Evolutionary conservation across 2,329 filamentous ascomycete species (phyloP).

Genomic region (Aspergillaceae sp.): DNA sequence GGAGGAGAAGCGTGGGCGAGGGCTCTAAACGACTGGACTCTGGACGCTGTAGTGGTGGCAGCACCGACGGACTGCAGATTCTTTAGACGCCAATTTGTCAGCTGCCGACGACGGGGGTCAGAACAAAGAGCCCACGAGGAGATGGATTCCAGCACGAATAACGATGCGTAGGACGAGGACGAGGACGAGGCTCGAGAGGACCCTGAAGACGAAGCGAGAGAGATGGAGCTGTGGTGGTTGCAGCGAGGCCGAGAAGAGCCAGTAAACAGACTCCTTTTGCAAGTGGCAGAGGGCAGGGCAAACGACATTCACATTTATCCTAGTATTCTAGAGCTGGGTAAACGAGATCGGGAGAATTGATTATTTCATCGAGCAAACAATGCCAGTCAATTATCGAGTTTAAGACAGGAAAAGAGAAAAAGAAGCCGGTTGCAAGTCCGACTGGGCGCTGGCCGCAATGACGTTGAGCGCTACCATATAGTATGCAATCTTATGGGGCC

Average conservation of each 20-base stretch:
- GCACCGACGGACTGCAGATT: not conserved
- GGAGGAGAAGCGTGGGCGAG: slow-evolving; percentile 1
- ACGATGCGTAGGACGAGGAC: too few species aligned
- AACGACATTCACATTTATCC: slow-evolving; percentile 27
- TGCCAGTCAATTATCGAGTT: slow-evolving; percentile 3
- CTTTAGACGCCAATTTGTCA: slow-evolving; percentile 1
- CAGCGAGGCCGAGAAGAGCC: slow-evolving; percentile 1
- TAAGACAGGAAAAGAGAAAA: too few species aligned
- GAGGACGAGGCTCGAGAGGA: slow-evolving; percentile 1
- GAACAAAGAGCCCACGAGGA: not conserved
- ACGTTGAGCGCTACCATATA: too few species aligned
- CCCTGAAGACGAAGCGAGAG: slow-evolving; percentile 4
- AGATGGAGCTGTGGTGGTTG: not conserved
- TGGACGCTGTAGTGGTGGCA: not conserved
- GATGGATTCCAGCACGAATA: too few species aligned
- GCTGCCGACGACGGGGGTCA: not conserved
- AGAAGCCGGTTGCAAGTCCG: too few species aligned
- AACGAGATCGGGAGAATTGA: too few species aligned
- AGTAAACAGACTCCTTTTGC: slow-evolving; percentile 21
- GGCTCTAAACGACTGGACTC: not conserved
- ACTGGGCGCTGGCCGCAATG: too few species aligned
- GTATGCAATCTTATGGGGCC: too few species aligned
- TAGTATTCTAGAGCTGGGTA: too few species aligned
- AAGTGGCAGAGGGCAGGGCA: slow-evolving; percentile 16
- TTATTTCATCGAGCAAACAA: slow-evolving; percentile 4